Conservation (phyloP, 2,329 filamentous ascomycete genomes). For the Aspergillus neoniger region DNA sequence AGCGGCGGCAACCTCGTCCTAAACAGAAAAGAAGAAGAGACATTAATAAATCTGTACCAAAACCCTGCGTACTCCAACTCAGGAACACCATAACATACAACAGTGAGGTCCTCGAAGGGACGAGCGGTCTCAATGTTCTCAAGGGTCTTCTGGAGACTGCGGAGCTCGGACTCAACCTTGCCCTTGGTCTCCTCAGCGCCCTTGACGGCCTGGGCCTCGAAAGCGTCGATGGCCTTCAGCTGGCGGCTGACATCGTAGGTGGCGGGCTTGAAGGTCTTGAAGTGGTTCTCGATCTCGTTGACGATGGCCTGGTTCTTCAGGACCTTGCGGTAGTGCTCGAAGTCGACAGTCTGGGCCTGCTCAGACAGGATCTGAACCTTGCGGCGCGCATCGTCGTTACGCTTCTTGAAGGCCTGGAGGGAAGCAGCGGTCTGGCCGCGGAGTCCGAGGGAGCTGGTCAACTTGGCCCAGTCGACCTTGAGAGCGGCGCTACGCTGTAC, state of each 20-base stretch:
- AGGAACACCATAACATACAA: slow-evolving; percentile 62
- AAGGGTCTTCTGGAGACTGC: slow-evolving; percentile 90
- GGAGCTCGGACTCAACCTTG: slow-evolving; percentile 91
- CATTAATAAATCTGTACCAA: slow-evolving; percentile 12
- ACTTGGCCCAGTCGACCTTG: slow-evolving; percentile 99
- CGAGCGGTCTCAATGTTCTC: slow-evolving; percentile 96
- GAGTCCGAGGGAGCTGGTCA: slow-evolving; percentile 91
- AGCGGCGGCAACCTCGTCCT: slow-evolving; percentile 94
- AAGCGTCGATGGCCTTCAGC: slow-evolving; percentile 96
- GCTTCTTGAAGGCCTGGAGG: slow-evolving; percentile 97
- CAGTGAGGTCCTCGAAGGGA: slow-evolving; percentile 95
- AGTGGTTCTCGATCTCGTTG: slow-evolving; percentile 96
- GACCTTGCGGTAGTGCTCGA: slow-evolving; percentile 83
- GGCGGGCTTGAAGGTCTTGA: slow-evolving; percentile 84
- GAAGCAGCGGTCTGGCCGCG: slow-evolving; percentile 89
- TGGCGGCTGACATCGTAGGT: slow-evolving; percentile 92
- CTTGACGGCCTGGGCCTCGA: slow-evolving; percentile 95
- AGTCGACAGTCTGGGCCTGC: slow-evolving; percentile 85
- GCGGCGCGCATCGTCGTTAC: slow-evolving; percentile 97
- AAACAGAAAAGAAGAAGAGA: slow-evolving; percentile 21
- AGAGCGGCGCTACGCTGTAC: slow-evolving; percentile 90
- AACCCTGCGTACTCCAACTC: background rate
- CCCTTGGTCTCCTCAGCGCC: slow-evolving; percentile 96
- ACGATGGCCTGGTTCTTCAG: slow-evolving; percentile 96
- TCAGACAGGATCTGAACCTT: slow-evolving; percentile 83